These are phyloP conservation scores for Pulicaria dysenterica DNA, from an alignment of 129 eudicot genomes.

Conservation along the genomic window DNA sequence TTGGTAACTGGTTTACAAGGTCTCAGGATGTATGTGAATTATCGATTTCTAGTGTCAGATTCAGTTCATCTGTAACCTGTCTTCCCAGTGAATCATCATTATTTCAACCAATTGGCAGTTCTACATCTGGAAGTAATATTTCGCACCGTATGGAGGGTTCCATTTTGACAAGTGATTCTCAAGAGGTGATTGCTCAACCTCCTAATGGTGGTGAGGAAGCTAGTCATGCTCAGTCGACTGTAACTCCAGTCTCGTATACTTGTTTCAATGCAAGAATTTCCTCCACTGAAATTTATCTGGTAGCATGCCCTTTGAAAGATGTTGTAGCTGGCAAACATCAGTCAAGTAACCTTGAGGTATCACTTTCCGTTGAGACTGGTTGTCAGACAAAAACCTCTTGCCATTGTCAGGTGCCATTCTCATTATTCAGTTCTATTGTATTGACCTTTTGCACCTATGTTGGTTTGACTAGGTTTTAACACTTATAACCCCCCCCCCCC, in stretches of 20 bases:
- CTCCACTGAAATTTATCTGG: conserved; percentile 56
- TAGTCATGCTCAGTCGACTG: conserved; percentile 10
- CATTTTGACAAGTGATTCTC: conserved; percentile 25
- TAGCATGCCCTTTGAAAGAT: conserved; percentile 54
- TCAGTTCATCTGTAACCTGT: conserved; percentile 45
- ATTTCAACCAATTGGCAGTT: conserved; percentile 31
- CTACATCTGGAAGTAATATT: conserved; percentile 39
- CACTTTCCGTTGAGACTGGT: conserved; percentile 56
- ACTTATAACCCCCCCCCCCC: conserved; percentile 15
- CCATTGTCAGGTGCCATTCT: conserved; percentile 66
- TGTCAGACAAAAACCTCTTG: conserved; percentile 47
- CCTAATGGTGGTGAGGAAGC: conserved; percentile 2
- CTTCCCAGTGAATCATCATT: conserved; percentile 26
- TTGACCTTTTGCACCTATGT: conserved; percentile 11
- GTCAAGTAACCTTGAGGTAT: conserved; percentile 49
- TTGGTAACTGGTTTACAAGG: conserved; percentile 16
- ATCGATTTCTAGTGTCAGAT: conserved; percentile 54
- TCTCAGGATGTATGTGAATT: conserved; percentile 57
- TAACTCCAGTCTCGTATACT: conserved; percentile 30
- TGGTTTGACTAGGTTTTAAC: conserved; percentile 2
- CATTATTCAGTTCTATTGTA: conserved; percentile 12
- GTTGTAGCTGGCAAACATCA: conserved; percentile 44
- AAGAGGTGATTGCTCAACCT: conserved; percentile 32
- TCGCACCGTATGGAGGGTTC: conserved; percentile 31
- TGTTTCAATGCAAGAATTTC: conserved; percentile 42